Evolutionary conservation across 1,284 basidiomycete species (phyloP).

Genomic region (Cutaneotrichosporon dermatis): DNA sequence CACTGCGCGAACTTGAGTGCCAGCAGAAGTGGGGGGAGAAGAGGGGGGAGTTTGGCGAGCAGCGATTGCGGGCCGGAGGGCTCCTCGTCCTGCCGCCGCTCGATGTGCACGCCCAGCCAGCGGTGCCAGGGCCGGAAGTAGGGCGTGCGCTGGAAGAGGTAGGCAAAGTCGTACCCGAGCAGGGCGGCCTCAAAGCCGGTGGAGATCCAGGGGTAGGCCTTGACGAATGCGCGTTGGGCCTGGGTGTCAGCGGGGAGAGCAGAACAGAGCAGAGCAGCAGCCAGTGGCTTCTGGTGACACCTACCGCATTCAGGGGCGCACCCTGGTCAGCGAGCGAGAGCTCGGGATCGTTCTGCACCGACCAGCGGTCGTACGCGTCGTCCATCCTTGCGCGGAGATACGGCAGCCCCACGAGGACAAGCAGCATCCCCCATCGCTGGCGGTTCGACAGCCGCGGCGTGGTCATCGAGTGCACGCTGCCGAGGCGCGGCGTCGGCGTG

Average conservation of each 20-base stretch:
- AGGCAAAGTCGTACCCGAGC: conserved; percentile 77
- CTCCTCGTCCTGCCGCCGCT: conserved; percentile 27
- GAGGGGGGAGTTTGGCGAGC: conserved; percentile 30
- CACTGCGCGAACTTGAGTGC: conserved; percentile 97
- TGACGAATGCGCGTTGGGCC: conserved; percentile 55
- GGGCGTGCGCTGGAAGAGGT: conserved; percentile 81
- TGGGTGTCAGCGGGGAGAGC: too few species aligned
- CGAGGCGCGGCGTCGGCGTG: conserved; percentile 32
- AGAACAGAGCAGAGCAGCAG: too few species aligned
- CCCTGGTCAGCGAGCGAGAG: conserved; percentile 14
- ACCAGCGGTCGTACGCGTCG: conserved; percentile 79
- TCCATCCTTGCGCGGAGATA: conserved; percentile 84
- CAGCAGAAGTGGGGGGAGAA: conserved; percentile 86
- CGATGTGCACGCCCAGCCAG: conserved; percentile 69
- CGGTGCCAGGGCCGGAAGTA: conserved; percentile 89
- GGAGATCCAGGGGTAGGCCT: conserved; percentile 76
- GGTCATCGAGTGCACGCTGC: conserved; percentile 6
- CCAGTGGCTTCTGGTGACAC: neutral
- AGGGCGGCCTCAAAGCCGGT: conserved; percentile 73
- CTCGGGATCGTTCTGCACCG: conserved; percentile 20
- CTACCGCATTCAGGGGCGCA: conserved; percentile 30
- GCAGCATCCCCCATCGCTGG: conserved; percentile 59
- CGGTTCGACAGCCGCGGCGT: conserved; percentile 25
- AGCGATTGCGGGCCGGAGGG: neutral
- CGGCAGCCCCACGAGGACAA: conserved; percentile 80